Percentiles rank a stretch among this genome's conserved stretches.
These are phyloP conservation scores for Fusarium metavorans DNA, from an alignment of 2,329 filamentous ascomycete genomes.

Conservation along the genomic window DNA sequence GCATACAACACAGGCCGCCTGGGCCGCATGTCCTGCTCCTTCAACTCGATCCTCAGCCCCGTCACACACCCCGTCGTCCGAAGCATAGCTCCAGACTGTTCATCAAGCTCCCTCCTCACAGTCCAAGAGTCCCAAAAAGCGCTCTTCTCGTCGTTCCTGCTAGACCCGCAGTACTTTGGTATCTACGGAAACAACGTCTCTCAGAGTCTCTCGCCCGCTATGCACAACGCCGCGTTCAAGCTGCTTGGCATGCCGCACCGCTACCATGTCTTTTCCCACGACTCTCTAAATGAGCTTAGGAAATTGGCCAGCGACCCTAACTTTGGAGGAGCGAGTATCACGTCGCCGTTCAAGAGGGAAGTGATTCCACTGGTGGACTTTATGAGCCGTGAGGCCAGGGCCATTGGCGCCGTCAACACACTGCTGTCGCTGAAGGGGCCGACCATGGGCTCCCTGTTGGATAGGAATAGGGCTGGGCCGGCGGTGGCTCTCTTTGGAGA, in stretches of 20 bases:
- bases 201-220: constrained; percentile 17
- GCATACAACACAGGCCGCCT: constrained; percentile 15
- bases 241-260: constrained; percentile 22
- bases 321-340: constrained; percentile 72
- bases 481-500: constrained; percentile 71
- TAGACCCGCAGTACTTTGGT: constrained; percentile 17
- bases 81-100: not conserved
- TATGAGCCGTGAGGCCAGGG: constrained; percentile 70
- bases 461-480: constrained; percentile 65
- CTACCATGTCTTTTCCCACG: constrained; percentile 6
- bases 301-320: constrained; percentile 51
- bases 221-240: constrained; percentile 22
- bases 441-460: constrained; percentile 39
- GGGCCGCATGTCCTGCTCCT: constrained; percentile 13
- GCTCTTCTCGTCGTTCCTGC: constrained; percentile 16
- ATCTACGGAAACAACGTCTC: constrained; percentile 24
- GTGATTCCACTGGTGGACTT: constrained; percentile 68
- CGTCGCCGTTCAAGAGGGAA: constrained; percentile 72
- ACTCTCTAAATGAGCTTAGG: not conserved
- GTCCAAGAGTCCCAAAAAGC: constrained; percentile 24
- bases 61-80: constrained; percentile 16
- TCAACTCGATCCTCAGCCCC: constrained; percentile 14
- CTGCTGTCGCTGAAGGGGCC: constrained; percentile 68
- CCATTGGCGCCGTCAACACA: constrained; percentile 74
- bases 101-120: constrained; percentile 2